Base-by-base conservation (phyloP, 2,329 filamentous ascomycete genomes). In the Microcyclosporella mali region DNA sequence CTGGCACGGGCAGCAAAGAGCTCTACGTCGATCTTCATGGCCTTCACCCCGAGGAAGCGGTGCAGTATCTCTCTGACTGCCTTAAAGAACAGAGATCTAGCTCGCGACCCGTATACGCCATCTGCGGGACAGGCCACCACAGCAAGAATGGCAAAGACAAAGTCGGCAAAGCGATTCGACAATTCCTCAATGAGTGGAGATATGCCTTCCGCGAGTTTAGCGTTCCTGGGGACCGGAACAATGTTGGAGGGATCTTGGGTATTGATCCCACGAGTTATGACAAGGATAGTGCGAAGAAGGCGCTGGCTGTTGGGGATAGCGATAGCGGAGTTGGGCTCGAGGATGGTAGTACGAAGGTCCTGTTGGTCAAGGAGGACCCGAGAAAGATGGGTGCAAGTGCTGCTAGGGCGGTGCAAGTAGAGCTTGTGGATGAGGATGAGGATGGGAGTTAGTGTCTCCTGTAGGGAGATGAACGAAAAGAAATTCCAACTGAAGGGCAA, bases 111-210 rank as follows among this genome's bases (percentile, higher is more conserved):
- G 78, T 98, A 32, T 98, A 97, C 63, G 89, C 89, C 53, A 97
- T 98, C 63, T 95, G 89, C 1, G 92, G 92, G 33, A 97, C 90
- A 1, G 92, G 90, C 3, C 89, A 97, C 60, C 92, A 98, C 68
- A 94, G 87, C 64, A 97, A 97, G 72, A 95, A 95, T 61, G 90
- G 92, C 58, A 97, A 97, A 66, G 92, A 98, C 67, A 98, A 98
- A 69, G 87, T 98, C 28, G 90, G 90, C 61, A 95, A 94, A 68
- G 88, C 89, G 1, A 82, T 97, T 49, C 83, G 92, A 41, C 81
- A 78, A 53, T 97, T 94, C 69, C 71, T 98, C 42, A 94, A 90
- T 61, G 90, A 97, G 63, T 95, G 89, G 88, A 81, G 87, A 50
- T 98, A 95, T 62, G 85, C 87, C 0, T 98, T 90, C 68, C 84